Evolutionary conservation across 1,139 yeast species (phyloP).

Genomic region (Protomyces gravidus): DNA sequence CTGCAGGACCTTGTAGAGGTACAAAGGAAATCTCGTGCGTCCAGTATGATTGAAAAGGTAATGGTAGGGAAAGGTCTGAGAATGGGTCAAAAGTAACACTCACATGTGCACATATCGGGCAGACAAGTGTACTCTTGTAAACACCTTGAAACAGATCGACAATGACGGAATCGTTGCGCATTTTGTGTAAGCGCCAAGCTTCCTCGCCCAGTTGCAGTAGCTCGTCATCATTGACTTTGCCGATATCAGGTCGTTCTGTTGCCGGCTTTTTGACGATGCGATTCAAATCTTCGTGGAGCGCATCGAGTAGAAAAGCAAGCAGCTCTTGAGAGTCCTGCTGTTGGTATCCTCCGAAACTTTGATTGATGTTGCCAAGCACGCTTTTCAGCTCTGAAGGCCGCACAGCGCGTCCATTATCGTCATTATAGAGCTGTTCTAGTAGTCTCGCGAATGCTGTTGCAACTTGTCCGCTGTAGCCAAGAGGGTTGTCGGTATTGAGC

Average conservation of each 20-base stretch:
- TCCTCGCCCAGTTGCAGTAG: constrained; percentile 60
- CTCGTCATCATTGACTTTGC: constrained; percentile 51
- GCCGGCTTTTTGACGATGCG: constrained; percentile 77
- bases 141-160: constrained; percentile 84
- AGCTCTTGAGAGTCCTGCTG: constrained; percentile 98
- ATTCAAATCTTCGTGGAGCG: constrained; percentile 89
- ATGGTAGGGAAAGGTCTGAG: constrained; percentile 81
- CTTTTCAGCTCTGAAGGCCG: constrained; percentile 75
- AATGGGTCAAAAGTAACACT: constrained; percentile 93
- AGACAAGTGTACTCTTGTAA: constrained; percentile 80
- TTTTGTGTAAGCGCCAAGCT: constrained; percentile 77
- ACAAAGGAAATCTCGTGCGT: constrained; percentile 59
- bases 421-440: constrained; percentile 55
- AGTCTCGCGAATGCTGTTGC: constrained; percentile 71
- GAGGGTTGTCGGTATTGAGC: constrained; percentile 69
- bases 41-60: constrained; percentile 79
- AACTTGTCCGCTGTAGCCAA: constrained; percentile 77
- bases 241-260: constrained; percentile 78
- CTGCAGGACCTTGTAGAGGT: constrained; percentile 51
- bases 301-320: constrained; percentile 81
- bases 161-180: constrained; percentile 79
- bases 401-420: constrained; percentile 36
- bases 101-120: constrained; percentile 77
- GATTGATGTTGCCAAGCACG: constrained; percentile 72
- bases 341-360: constrained; percentile 78